Base-by-base conservation (phyloP, 768 basidiomycete genomes). In the Suillus americanus region DNA sequence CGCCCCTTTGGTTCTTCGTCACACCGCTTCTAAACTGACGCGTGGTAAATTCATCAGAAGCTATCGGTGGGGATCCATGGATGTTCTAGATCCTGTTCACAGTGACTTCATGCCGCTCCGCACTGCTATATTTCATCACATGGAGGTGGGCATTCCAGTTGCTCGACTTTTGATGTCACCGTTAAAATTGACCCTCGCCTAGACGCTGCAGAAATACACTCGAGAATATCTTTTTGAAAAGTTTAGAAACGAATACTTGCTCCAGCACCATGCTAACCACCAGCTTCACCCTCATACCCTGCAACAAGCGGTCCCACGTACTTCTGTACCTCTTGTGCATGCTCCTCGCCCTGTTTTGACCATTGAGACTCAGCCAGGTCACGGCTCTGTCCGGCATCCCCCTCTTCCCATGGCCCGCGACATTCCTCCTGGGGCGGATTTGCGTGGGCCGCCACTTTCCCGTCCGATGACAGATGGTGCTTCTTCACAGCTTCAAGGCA, bases 141-240 rank as follows among this genome's bases (percentile, higher is more conserved):
- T 95, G 89, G 87, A 91, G 85, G 94, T 94, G 80, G 74, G 84
- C 73, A 65, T 59, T 62, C 40, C 40, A 28, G 62, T 62, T 64
- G 38, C 63, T 67, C 54, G 61, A 62, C 68, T 33, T 50, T 65
- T 62, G 54, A 57, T 50, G 62, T 43, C 43, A 62, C 43, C 67
- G 69, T 66, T 43, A 43, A 68, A 61, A 50, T 63, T 70, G 63
- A 45, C 61, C 61, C 33, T 59, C 59, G 63, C 63, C 60, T 64
- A 95, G 92, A 91, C 89, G 61, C 81, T 96, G 70, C 90, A 91
- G 80, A 89, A 90, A 73, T 93, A 93, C 77, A 94, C 92, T 45
- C 84, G 86, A 70, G 89, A 91, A 70, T 92, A 93, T 79, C 83
- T 94, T 60, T 90, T 90, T 68, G 87, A 91, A 72, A 92, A 89